phyloP scores from a whole-genome alignment of 2,329 filamentous ascomycete genomes.

The Alternaria burnsii region DNA sequence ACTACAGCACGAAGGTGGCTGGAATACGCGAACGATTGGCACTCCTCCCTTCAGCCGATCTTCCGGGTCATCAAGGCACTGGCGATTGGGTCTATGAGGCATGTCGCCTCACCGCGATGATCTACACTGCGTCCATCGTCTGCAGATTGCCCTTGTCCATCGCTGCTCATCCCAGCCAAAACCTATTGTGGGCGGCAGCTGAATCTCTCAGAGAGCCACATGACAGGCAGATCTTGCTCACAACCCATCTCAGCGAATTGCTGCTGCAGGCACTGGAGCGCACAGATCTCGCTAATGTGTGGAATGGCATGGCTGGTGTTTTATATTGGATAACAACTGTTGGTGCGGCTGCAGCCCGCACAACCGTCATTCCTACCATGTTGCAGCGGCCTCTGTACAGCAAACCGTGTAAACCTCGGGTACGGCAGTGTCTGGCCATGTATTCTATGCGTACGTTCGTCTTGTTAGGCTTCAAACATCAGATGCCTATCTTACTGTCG shows the following conservation, averaged over 20 bases:
- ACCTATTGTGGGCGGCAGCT: constrained; percentile 17
- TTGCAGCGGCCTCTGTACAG: neutral
- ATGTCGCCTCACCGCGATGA: constrained; percentile 45
- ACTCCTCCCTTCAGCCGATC: constrained; percentile 34
- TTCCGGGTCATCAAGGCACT: constrained; percentile 25
- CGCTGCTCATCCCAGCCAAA: constrained; percentile 31
- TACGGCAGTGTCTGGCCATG: constrained; percentile 42
- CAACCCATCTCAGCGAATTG: constrained; percentile 26
- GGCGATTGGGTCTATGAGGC: constrained; percentile 48
- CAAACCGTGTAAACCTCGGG: constrained; percentile 24
- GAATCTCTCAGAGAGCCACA: constrained; percentile 1
- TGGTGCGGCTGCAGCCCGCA: constrained; percentile 41
- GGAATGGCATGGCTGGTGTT: constrained; percentile 46
- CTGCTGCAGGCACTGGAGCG: constrained; percentile 35
- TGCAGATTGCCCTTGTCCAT: constrained; percentile 38
- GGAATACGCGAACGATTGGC: constrained; percentile 29
- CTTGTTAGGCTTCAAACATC: constrained; percentile 38
- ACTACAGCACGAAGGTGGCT: constrained; percentile 26
- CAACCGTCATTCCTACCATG: neutral
- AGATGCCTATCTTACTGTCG: constrained; percentile 31
- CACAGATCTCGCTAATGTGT: constrained; percentile 37
- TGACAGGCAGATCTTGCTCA: constrained; percentile 5
- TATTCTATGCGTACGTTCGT: constrained; percentile 34
- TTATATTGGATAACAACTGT: constrained; percentile 47
- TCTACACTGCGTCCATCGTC: constrained; percentile 44